Conservation (phyloP, 305 asterid genomes). For the Fraxinus sp. region DNA sequence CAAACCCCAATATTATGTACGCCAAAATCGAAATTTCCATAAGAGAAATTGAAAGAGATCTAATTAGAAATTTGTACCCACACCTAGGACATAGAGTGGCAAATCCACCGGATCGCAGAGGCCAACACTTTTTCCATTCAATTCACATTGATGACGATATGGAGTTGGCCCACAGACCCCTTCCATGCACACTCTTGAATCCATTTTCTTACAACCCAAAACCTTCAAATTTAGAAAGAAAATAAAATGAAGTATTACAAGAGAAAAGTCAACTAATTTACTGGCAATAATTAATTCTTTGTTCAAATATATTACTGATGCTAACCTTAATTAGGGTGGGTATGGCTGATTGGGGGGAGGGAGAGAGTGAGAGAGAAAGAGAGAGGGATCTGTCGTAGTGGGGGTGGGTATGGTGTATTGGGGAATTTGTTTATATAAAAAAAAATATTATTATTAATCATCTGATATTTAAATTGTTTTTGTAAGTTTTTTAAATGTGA, state of each 20-base stretch:
- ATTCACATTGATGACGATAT: slow-evolving; percentile 31
- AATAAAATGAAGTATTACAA: background rate
- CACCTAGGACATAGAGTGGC: slow-evolving; percentile 69
- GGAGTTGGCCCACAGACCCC: slow-evolving; percentile 45
- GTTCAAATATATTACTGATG: background rate
- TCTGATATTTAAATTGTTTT: too few species aligned
- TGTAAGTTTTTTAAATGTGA: too few species aligned
- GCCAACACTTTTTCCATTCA: slow-evolving; percentile 76
- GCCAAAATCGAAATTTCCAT: background rate
- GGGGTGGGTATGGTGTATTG: too few species aligned
- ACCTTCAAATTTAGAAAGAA: slow-evolving; percentile 15
- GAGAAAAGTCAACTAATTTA: slow-evolving; percentile 1
- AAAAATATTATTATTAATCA: too few species aligned
- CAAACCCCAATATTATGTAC: background rate
- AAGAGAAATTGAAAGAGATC: background rate
- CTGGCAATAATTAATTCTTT: background rate
- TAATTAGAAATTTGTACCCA: slow-evolving; percentile 46
- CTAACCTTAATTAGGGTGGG: background rate
- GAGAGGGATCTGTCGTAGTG: too few species aligned
- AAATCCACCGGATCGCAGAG: slow-evolving; percentile 68
- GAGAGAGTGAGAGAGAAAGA: too few species aligned
- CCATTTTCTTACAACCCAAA: slow-evolving; percentile 34
- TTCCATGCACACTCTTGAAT: slow-evolving; percentile 68
- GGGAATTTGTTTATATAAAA: too few species aligned
- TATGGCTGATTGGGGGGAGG: too few species aligned